These are phyloP conservation scores for Rhizopus microsporus DNA, from an alignment of 371 early-diverging fungal genomes.

Conservation along the genomic window DNA sequence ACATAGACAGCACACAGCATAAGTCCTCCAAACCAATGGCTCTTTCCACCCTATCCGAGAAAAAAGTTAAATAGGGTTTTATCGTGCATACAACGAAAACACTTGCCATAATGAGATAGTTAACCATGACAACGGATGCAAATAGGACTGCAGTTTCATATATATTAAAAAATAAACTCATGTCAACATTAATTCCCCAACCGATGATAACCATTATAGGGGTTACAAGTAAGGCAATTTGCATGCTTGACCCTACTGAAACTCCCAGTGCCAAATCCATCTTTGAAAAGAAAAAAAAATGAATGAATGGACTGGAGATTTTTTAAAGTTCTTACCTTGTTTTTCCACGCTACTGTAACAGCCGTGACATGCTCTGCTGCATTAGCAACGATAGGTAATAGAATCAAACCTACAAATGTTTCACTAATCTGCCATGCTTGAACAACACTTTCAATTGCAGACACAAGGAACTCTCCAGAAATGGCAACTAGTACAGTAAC, in stretches of 20 bases:
- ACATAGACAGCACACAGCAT: conserved; percentile 72
- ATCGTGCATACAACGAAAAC: neutral
- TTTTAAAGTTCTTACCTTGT: conserved; percentile 52
- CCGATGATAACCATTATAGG: conserved; percentile 85
- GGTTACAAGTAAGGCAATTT: conserved; percentile 86
- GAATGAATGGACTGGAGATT: neutral
- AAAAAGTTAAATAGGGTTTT: conserved; percentile 14
- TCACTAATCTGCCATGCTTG: conserved; percentile 61
- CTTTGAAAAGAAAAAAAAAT: conserved; percentile 10
- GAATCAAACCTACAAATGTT: conserved; percentile 85
- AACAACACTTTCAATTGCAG: conserved; percentile 72
- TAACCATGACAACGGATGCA: conserved; percentile 79
- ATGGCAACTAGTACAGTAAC: conserved; percentile 69
- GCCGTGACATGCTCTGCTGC: conserved; percentile 85
- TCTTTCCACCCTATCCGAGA: conserved; percentile 60
- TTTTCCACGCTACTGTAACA: conserved; percentile 75
- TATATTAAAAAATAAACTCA: conserved; percentile 77
- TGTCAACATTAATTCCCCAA: conserved; percentile 76
- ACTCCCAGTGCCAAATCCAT: conserved; percentile 87
- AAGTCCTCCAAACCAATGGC: conserved; percentile 82
- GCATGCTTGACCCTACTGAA: conserved; percentile 86
- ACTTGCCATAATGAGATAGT: conserved; percentile 66
- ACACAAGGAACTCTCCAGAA: conserved; percentile 80
- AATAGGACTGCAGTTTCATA: conserved; percentile 84
- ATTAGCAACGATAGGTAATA: conserved; percentile 85